These are phyloP conservation scores for Epicoccum sorghinum DNA, from an alignment of 2,329 filamentous ascomycete genomes.

Conservation along the genomic window DNA sequence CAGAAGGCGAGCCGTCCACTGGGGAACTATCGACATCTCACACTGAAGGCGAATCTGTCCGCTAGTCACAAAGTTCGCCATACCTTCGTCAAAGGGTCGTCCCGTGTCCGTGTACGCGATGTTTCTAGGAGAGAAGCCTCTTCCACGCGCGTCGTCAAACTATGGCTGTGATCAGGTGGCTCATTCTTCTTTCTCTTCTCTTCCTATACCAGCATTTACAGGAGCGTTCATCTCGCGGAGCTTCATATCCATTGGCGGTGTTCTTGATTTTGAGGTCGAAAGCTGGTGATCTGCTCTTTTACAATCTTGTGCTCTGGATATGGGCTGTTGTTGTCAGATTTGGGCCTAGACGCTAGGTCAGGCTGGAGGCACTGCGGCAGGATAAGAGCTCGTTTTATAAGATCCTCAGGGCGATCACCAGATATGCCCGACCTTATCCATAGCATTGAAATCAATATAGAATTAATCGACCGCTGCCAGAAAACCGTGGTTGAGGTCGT, in stretches of 20 bases:
- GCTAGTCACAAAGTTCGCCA: constrained; percentile 19
- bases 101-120: no score
- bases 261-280: constrained; percentile 22
- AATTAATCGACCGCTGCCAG: constrained; percentile 12
- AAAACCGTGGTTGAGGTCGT: background rate
- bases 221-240: constrained; percentile 41
- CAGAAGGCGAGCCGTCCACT: constrained; percentile 29
- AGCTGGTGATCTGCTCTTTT: constrained; percentile 12
- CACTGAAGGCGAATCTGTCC: constrained; percentile 30
- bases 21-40: constrained; percentile 34
- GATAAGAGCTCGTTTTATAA: background rate
- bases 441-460: constrained; percentile 26
- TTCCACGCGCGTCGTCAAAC: no score
- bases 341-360: background rate
- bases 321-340: background rate
- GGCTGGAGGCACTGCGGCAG: background rate
- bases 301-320: constrained; percentile 26
- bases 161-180: background rate
- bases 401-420: background rate
- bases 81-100: no score
- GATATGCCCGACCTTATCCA: constrained; percentile 2
- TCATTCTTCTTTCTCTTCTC: background rate
- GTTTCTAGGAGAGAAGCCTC: no score
- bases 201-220: constrained; percentile 40
- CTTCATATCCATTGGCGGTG: constrained; percentile 39